A percentile compares a stretch with the other conserved stretches of the same genome.
Evolutionary conservation across 2,329 filamentous ascomycete genomes (phyloP).

Genomic region (Kalaharituber pfeilii): DNA sequence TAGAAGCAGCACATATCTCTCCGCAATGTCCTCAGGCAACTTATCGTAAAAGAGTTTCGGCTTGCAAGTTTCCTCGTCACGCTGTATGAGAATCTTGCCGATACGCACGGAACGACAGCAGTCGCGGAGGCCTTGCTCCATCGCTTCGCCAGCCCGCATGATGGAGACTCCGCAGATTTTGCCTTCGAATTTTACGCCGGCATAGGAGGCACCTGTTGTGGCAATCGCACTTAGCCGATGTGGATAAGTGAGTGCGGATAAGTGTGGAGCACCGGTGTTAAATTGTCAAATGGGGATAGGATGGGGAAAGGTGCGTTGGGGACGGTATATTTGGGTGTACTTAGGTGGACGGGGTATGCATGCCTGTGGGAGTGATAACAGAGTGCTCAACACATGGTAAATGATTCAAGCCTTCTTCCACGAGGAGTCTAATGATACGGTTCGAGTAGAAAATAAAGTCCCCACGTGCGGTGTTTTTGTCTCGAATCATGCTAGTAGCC

Average conservation of each 20-base stretch:
- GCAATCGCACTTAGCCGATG: not conserved
- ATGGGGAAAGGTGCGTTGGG: no score
- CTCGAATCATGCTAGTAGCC: conserved; percentile 70
- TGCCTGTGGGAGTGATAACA: conserved; percentile 79
- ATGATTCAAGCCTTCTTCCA: conserved; percentile 95
- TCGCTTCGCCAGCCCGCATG: conserved; percentile 93
- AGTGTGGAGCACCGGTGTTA: not conserved
- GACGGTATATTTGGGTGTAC: no score
- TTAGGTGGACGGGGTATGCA: conserved; percentile 32
- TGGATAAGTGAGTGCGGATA: not conserved
- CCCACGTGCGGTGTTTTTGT: conserved; percentile 71
- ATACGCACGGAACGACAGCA: conserved; percentile 97
- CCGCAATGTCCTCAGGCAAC: conserved; percentile 78
- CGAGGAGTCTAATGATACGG: conserved; percentile 85
- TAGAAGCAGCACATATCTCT: conserved; percentile 80
- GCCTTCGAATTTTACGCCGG: conserved; percentile 84
- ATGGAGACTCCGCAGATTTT: conserved; percentile 98
- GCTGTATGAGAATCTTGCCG: conserved; percentile 94
- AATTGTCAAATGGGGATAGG: not conserved
- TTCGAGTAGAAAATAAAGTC: conserved; percentile 99
- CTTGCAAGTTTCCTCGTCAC: conserved; percentile 83
- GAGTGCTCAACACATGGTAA: conserved; percentile 76
- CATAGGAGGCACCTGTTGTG: conserved; percentile 35
- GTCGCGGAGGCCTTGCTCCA: conserved; percentile 92
- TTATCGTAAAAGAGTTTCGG: conserved; percentile 97